These are phyloP conservation scores for Pyricularia pennisetigena DNA, from an alignment of 2,329 filamentous ascomycete genomes.

Conservation along the genomic window DNA sequence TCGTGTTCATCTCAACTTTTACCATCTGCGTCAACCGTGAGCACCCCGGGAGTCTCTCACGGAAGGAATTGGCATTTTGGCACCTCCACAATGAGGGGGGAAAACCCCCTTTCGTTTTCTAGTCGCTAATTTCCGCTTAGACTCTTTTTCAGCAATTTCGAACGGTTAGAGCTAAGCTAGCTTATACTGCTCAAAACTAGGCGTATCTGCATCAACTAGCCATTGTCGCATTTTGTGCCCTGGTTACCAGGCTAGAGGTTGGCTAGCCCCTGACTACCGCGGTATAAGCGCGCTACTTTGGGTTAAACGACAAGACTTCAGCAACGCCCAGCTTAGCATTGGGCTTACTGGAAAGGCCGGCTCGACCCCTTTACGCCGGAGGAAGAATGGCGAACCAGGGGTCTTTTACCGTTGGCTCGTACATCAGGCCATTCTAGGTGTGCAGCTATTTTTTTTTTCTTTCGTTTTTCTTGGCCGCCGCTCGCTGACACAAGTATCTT, in stretches of 20 bases:
- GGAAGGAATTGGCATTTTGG: neutral
- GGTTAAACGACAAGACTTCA: neutral
- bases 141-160: neutral
- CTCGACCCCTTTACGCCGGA: neutral
- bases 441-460: neutral
- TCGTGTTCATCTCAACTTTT: neutral
- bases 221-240: neutral
- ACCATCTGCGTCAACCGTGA: neutral
- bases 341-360: neutral
- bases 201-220: neutral
- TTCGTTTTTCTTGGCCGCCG: neutral
- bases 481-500: neutral
- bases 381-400: neutral
- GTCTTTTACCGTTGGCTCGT: neutral
- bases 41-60: neutral
- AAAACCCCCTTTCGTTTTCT: neutral
- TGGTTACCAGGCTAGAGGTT: neutral
- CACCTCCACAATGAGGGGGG: neutral
- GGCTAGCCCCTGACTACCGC: neutral
- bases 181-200: neutral
- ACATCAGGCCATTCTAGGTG: neutral
- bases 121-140: neutral
- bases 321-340: neutral
- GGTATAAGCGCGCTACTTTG: neutral
- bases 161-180: neutral